A percentile compares a stretch with the other conserved stretches of the same genome.
phyloP scores from a whole-genome alignment of 805 yeast genomes.

The Pichia kluyveri region DNA sequence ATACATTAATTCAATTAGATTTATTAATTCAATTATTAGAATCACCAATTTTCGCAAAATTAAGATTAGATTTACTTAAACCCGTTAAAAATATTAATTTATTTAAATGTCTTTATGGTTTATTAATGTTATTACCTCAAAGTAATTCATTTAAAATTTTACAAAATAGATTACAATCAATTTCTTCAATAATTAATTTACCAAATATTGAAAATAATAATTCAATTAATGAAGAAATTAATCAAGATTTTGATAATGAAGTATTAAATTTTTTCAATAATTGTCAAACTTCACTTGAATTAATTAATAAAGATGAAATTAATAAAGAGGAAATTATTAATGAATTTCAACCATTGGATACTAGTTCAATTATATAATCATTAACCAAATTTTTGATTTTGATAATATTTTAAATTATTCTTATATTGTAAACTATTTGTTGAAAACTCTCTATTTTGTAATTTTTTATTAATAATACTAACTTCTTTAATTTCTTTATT shows the following conservation, averaged over 20 bases:
- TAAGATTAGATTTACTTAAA: slow-evolving; percentile 80
- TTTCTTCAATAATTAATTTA: slow-evolving; percentile 31
- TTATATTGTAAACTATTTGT: slow-evolving; percentile 47
- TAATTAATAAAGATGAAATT: slow-evolving; percentile 1
- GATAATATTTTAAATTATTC: slow-evolving; percentile 70
- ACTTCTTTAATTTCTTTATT: slow-evolving; percentile 38
- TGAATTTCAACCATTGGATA: slow-evolving; percentile 8
- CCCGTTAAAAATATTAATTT: slow-evolving; percentile 75
- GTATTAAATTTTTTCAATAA: slow-evolving; percentile 39
- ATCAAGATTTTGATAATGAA: slow-evolving; percentile 1
- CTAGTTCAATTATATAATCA: slow-evolving; percentile 7
- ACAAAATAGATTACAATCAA: slow-evolving; percentile 62
- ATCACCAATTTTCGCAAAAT: slow-evolving; percentile 82
- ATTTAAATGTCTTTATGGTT: slow-evolving; percentile 83
- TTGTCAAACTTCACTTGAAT: slow-evolving; percentile 27
- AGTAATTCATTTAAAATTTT: slow-evolving; percentile 81
- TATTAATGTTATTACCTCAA: slow-evolving; percentile 90
- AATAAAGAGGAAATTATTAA: slow-evolving; percentile 5
- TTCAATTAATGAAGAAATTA: slow-evolving; percentile 7
- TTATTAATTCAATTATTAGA: slow-evolving; percentile 83
- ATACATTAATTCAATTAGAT: slow-evolving; percentile 78
- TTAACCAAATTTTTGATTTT: slow-evolving; percentile 25
- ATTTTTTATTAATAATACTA: slow-evolving; percentile 16
- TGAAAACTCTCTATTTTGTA: slow-evolving; percentile 25
- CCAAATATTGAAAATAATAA: slow-evolving; percentile 16